A percentile compares a stretch with the other conserved stretches of the same genome.
These are phyloP conservation scores for Trametes polyzona DNA, from an alignment of 1,284 basidiomycete genomes.

Conservation along the genomic window DNA sequence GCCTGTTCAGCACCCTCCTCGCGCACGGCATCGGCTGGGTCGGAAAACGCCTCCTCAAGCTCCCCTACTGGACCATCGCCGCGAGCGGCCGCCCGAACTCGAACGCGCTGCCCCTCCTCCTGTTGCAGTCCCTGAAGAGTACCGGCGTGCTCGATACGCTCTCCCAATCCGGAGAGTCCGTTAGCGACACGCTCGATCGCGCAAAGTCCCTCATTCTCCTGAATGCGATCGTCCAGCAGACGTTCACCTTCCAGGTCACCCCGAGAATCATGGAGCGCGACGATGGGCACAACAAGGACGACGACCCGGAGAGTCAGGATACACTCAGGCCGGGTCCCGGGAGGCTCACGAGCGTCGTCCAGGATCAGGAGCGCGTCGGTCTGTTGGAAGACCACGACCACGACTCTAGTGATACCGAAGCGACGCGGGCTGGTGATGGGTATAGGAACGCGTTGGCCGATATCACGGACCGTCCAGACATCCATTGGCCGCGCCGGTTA, in stretches of 20 bases:
- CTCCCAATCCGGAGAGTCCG: constrained; percentile 22
- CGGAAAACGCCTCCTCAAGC: constrained; percentile 28
- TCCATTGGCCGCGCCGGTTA: constrained; percentile 31
- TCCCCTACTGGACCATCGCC: constrained; percentile 37
- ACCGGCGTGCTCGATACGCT: constrained; percentile 35
- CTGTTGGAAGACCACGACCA: constrained; percentile 29
- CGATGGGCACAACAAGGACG: constrained; percentile 17
- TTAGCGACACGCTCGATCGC: constrained; percentile 27
- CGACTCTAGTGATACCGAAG: constrained; percentile 3
- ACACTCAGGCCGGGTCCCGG: constrained; percentile 27
- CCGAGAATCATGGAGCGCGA: constrained; percentile 32
- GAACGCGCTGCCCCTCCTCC: constrained; percentile 37
- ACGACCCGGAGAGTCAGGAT: constrained; percentile 16
- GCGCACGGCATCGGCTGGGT: constrained; percentile 35
- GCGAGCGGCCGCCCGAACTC: constrained; percentile 39
- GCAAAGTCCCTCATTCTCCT: constrained; percentile 37
- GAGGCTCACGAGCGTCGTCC: constrained; percentile 27
- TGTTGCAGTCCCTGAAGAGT: constrained; percentile 33
- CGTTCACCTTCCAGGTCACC: constrained; percentile 36
- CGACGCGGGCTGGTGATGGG: neutral
- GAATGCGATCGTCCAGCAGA: constrained; percentile 38
- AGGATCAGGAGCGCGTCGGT: constrained; percentile 35
- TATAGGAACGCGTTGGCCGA: constrained; percentile 27
- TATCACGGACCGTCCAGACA: constrained; percentile 30
- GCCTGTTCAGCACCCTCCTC: constrained; percentile 32